A percentile compares a stretch with the other conserved stretches of the same genome.
Evolutionary conservation across 2,329 filamentous ascomycete genomes (phyloP).

Genomic region (Aspergillus transmontanensis): DNA sequence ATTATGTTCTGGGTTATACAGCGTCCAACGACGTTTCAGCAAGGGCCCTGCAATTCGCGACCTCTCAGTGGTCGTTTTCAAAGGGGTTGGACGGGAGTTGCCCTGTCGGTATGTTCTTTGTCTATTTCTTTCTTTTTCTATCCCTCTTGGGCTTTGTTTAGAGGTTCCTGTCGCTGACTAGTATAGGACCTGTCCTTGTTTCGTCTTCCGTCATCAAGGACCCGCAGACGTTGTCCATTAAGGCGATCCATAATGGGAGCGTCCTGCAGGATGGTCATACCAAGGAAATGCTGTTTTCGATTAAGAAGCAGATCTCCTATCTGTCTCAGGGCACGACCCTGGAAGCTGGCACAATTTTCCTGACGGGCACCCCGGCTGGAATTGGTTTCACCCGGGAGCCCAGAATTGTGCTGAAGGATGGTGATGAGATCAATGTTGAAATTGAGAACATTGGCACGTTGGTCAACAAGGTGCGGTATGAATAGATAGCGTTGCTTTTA

Average conservation of each 20-base stretch:
- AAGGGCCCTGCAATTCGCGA: constrained; percentile 31
- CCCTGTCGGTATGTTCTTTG: constrained; percentile 25
- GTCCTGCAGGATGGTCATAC: constrained; percentile 46
- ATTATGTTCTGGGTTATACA: constrained; percentile 38
- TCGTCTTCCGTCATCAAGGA: constrained; percentile 31
- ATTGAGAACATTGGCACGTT: constrained; percentile 35
- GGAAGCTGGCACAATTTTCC: constrained; percentile 26
- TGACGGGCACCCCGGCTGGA: constrained; percentile 32
- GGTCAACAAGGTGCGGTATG: constrained; percentile 33
- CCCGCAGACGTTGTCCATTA: constrained; percentile 30
- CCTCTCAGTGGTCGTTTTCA: constrained; percentile 27
- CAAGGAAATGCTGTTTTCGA: constrained; percentile 43
- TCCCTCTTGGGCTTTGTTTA: neutral
- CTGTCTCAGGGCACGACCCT: constrained; percentile 39
- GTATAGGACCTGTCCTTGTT: constrained; percentile 28
- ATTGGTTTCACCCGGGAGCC: constrained; percentile 37
- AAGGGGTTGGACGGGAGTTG: constrained; percentile 30
- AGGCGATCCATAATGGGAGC: constrained; percentile 46
- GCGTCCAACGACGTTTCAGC: constrained; percentile 37
- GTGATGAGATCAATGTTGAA: constrained; percentile 31
- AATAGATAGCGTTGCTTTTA: constrained; percentile 6
- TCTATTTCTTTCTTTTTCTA: neutral
- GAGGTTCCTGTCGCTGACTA: neutral
- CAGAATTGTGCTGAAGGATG: constrained; percentile 28
- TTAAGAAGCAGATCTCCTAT: constrained; percentile 42